Base-by-base conservation (phyloP, 1,284 basidiomycete genomes). In the Rhodotorula sp. region DNA sequence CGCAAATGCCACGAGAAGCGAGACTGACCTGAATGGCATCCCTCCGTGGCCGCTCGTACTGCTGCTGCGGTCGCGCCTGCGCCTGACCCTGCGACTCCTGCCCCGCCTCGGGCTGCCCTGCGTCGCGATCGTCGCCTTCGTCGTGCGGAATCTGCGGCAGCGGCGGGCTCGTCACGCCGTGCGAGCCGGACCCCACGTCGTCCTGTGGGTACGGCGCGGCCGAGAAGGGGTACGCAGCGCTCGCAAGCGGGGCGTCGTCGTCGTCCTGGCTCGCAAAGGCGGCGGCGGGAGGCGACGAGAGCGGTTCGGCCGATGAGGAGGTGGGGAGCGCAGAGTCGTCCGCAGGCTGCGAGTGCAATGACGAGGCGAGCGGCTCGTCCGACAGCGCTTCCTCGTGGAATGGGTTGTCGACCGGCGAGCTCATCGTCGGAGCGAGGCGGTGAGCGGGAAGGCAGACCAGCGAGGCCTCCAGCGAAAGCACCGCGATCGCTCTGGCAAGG, bases 21-120 rank as follows among this genome's bases (percentile, higher is more conserved):
- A 8, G 25, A 64, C 68, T 23, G 23, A 71, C 73, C 64, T 71
- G 67, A 41, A 74, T 74, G 2, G 54, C 57, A 41, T 74, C 70
- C 44, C 60, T 50, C 23, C 54, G 13, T 25, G 73, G 65, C 9
- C 61, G 42, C 49, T 59, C 44, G 17, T 68, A 68, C 10, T 52
- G n/a, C 23, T 49, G 41, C 41, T 58, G 46, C 42, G 50, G 59
- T 2, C 21, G 17, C 27, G 27, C 9, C 59, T 27, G 58, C 27
- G 44, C 14, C 46, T 44, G 25, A 3, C 52, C 16, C 50, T 53
- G 14, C 23, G 9, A 34, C 12, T 44, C 59, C 41, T 52, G 45
- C 52, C 49, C 34, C 34, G 34, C 34, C 41, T 7, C 21, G 4
- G 0, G 27, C 44, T 50, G 44, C 25, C n/a, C 25, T 16, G 44